Base-by-base conservation (phyloP, 805 yeast genomes). In the Lachancea cidri region DNA sequence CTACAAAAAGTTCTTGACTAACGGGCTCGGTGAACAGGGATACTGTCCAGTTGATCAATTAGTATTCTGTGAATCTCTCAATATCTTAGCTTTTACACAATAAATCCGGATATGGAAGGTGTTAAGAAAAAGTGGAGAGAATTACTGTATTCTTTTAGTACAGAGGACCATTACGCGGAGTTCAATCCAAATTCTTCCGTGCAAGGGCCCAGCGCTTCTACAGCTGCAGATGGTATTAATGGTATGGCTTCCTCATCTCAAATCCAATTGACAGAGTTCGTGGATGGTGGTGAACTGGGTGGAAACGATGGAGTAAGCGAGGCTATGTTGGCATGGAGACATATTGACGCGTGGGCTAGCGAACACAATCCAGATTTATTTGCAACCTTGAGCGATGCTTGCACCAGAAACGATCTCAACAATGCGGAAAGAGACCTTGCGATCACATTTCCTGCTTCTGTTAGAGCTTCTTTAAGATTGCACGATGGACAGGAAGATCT, bases 401-500 rank as follows among this genome's bases (percentile, higher is more conserved):
- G 88, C 47, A 86, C 96, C 0, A 71, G 73, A 30, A 76, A 81
- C 43, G 98, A 93, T 59, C 70, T 91, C 42, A 71, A 73, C 47
- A 91, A 83, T 52, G 82, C 93, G 22, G 97, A 93, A 66, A 75
- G 76, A 52, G 97, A 91, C 60, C 68, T 88, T 55, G 79, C 76
- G 34, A 68, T 86, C 38, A 68, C 71, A 35, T 71, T 93, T 34
- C 98, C 98, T 1, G 68, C 79, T 2, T 86, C 91, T 42, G 86
- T 93, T 5, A 71, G 84, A 39, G 95, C 88, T 33, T 84, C 91
- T 34, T 76, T 76, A 56, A 75, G 79, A 54, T 65, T 83, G 31
- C 96, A 93, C 50, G 98, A 93, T 57, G 98, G 98, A 39, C 98
- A 93, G 66, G 84, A 82, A 44, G 74, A 74, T 30, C 72, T 83